Base-by-base conservation (phyloP, 306 rosid genomes). In the Quercus parvula region DNA sequence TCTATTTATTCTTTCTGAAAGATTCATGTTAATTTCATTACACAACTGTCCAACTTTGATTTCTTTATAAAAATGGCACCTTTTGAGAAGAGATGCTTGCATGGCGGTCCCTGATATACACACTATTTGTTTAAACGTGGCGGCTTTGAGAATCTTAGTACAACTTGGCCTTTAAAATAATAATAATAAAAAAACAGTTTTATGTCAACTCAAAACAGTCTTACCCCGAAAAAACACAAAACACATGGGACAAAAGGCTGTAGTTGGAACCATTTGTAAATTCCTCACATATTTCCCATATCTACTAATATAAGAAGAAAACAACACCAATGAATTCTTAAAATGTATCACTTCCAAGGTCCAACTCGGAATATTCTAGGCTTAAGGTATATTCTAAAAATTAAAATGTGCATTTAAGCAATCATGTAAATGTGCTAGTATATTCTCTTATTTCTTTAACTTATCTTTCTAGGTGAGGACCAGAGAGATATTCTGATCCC, bases 371-470 rank as follows among this genome's bases (percentile, higher is more conserved):
- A 91, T 86, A 89, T 91, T 82, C 91, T 80, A 80, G 56, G 71
- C 57, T 54, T 13, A 30, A 73, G 79, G 81, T 76, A 80, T 63
- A 73, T 78, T 70, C 3, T 75, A 66, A 49, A 66, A 55, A 38
- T 22, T 24, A n/a, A 44, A 49, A 38, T 41, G 25, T 27, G n/a
- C 46, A 35, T 30, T 14, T 31, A 30, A 31, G 31, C 46, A 71
- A 75, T 77, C 77, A 79, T 73, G 18, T 55, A 57, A 81, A 85
- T 84, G 83, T 84, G 79, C 83, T 76, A 59, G 84, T 54, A 86
- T 91, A 87, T 89, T 89, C 91, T 81, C 79, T 76, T 76, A 72
- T 58, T 85, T 85, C 28, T 83, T 85, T 81, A 86, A 33, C 77
- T 84, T 87, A 91, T 87, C 87, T 81, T 76, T 75, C 70, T 57